These are phyloP conservation scores for Coemansia sp. DNA, from an alignment of 192 early-diverging fungal genomes.

Conservation along the genomic window DNA sequence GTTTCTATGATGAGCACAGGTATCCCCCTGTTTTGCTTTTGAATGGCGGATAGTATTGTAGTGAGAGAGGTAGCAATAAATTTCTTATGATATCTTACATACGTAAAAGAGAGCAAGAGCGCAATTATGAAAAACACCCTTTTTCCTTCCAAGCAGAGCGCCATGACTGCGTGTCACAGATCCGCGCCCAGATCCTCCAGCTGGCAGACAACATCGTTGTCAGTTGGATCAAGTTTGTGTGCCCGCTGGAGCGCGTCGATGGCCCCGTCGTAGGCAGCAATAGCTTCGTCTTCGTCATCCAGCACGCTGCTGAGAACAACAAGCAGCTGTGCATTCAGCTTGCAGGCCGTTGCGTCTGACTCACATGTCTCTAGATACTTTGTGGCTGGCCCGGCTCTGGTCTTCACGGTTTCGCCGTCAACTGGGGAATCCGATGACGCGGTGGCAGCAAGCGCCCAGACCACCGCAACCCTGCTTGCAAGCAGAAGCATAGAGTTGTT, in stretches of 20 bases:
- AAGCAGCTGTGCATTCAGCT: conserved; percentile 37
- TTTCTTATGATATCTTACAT: no score
- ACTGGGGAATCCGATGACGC: conserved; percentile 40
- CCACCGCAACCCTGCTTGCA: conserved; percentile 49
- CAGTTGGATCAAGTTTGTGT: conserved; percentile 48
- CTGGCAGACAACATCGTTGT: conserved; percentile 42
- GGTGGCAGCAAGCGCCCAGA: conserved; percentile 59
- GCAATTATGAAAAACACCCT: no score
- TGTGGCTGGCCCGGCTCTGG: conserved; percentile 26
- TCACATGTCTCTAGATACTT: conserved; percentile 32
- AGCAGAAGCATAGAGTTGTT: conserved; percentile 2
- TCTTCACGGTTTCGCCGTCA: conserved; percentile 44
- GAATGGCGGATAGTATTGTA: no score
- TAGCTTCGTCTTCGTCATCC: conserved; percentile 57
- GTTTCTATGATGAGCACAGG: no score
- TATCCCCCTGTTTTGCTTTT: no score
- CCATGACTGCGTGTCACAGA: not conserved
- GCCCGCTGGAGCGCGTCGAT: conserved; percentile 51
- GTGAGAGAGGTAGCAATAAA: no score
- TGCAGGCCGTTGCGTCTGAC: conserved; percentile 21
- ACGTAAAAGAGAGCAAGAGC: no score
- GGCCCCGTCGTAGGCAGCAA: conserved; percentile 57
- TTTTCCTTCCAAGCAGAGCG: not conserved
- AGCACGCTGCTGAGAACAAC: conserved; percentile 43
- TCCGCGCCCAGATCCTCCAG: conserved; percentile 51